Evolutionary conservation across 306 rosid genomes (phyloP), one percentile per base, ranked within the genome.

Genomic region (Gleditsia sinensis): DNA sequence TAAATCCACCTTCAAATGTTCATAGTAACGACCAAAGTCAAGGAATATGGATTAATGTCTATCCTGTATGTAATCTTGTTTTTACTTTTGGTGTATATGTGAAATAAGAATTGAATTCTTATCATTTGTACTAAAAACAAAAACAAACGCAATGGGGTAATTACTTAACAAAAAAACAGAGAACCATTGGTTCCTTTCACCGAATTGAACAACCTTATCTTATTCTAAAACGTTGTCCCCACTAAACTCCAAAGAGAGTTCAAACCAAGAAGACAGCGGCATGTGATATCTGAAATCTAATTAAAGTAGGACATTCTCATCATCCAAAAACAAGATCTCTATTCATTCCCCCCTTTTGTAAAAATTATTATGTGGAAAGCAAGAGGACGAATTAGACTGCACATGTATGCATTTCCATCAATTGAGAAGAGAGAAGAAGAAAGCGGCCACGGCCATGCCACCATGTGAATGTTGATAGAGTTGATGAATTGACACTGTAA

Each of bases 191-290:
- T 45, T 45, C 2, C 21, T 46, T 46, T 46, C 21, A 16, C n/a
- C n/a, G n/a, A n/a, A n/a, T n/a, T n/a, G n/a, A 46, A 46, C 62
- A 66, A 53, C 25, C 24, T 19, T 50, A 61, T 78, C 65, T 63
- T 3, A 71, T 51, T 27, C 4, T 9, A 14, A 60, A 61, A 59
- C 4, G 0, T 10, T 76, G 85, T 55, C 55, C 74, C 55, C 78
- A 57, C 74, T 58, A 86, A 55, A 75, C 53, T 72, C 78, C 87
- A 78, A 69, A 65, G 49, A 56, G 53, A 33, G 40, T 45, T 69
- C 32, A 72, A 80, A 65, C 68, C 78, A 72, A n/a, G 42, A 68
- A 9, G 83, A 84, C 88, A 82, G 6, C 24, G 74, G 45, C 93
- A 84, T 86, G 90, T 84, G 93, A 67, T 54, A 21, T n/a, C 5